Evolutionary conservation across 2,329 filamentous ascomycete species (phyloP), one percentile per base, ranked within the genome.

Genomic region (Didymella exigua): DNA sequence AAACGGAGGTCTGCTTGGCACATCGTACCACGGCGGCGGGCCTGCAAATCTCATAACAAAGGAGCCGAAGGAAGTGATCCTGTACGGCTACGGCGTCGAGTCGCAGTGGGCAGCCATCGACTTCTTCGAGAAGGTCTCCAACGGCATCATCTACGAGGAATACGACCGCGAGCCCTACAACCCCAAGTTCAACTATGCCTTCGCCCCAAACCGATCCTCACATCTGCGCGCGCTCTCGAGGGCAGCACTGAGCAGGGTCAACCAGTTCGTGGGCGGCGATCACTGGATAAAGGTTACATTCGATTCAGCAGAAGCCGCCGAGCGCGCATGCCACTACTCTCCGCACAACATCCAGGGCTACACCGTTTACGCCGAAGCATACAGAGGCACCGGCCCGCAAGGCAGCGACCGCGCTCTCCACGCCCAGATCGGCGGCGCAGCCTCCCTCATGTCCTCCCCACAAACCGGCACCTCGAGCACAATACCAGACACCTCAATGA

Each of bases 71-170:
- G 92, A 97, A 76, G 85, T 96, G 59, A 86, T 96, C 50, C 81
- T 98, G 14, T 90, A 93, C 63, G 93, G 93, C 26, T 97, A 93
- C 76, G 85, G 74, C 78, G 87, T 76, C 82, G 81, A 84, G 4
- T 72, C 75, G 7, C 84, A 87, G 70, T 97, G 95, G 83, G 91
- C 93, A 24, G 92, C 92, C 29, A 88, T 98, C 65, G 87, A 89
- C 63, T 90, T 91, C 76, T 98, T 89, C 77, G 93, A 97, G 78
- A 85, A 88, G 56, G 86, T 96, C 36, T 93, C 90, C 6, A 76
- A 78, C 27, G 93, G 93, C 23, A 79, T 86, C 59, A 91, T 97
- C 71, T 93, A 93, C 75, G 93, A 98, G 77, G 93, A 97, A 76
- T 98, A 98, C 75, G 86, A 92, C 8, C 87, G 93, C 59, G 87